Percentiles rank a stretch among this genome's conserved stretches.
phyloP scores from a whole-genome alignment of 331 rosid species.

The Malus hybrid region DNA sequence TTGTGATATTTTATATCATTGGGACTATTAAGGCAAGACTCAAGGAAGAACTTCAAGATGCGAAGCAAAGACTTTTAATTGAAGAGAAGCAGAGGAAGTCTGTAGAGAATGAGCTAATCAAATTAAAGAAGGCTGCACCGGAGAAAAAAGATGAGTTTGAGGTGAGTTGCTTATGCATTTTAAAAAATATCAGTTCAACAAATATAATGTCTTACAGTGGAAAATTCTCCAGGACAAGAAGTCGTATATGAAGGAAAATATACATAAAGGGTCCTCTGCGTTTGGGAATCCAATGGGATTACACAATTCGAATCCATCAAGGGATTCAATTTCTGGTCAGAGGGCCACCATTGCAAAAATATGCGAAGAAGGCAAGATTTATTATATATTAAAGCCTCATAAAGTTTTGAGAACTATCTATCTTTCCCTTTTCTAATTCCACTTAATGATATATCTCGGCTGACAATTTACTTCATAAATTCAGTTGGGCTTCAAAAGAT shows the following conservation, averaged over 20 bases:
- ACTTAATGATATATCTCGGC: not conserved
- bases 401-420: not conserved
- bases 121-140: constrained; percentile 26
- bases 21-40: constrained; percentile 25
- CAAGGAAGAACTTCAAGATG: constrained; percentile 34
- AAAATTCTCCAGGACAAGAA: constrained; percentile 33
- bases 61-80: constrained; percentile 28
- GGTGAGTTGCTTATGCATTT: constrained; percentile 24
- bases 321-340: constrained; percentile 44
- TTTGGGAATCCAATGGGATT: constrained; percentile 26
- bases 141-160: constrained; percentile 36
- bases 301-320: constrained; percentile 24
- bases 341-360: constrained; percentile 61
- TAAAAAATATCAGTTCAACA: not conserved
- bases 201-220: constrained; percentile 4
- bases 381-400: not conserved
- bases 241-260: constrained; percentile 31
- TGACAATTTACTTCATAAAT: constrained; percentile 10
- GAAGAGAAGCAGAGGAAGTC: constrained; percentile 53
- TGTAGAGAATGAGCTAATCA: constrained; percentile 39
- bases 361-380: constrained; percentile 61
- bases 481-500: constrained; percentile 66
- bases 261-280: constrained; percentile 21
- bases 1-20: not conserved
- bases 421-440: not conserved